Conservation (phyloP, 1,284 basidiomycete genomes). For the Boletus hoseneyae region DNA sequence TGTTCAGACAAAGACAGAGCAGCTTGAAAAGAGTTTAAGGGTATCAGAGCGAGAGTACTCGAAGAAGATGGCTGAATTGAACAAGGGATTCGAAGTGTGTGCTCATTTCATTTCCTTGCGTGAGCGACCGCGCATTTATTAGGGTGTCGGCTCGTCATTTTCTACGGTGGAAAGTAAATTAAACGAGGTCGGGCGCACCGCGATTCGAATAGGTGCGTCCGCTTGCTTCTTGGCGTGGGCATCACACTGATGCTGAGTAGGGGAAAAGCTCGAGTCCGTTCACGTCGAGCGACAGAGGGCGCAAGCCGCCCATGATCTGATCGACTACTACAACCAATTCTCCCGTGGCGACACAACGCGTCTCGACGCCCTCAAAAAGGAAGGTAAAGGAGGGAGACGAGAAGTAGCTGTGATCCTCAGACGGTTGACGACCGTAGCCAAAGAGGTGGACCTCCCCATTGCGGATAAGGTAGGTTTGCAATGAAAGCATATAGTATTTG, state of each 20-base stretch:
- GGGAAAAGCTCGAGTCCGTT: slow-evolving; percentile 94
- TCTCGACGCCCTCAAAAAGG: slow-evolving; percentile 81
- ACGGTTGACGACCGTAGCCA: slow-evolving; percentile 84
- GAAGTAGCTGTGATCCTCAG: slow-evolving; percentile 91
- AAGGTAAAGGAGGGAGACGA: slow-evolving; percentile 81
- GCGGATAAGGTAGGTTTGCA: slow-evolving; percentile 64
- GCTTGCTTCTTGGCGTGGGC: slow-evolving; percentile 5
- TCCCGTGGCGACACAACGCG: slow-evolving; percentile 79
- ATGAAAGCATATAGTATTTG: background rate
- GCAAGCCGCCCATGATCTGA: slow-evolving; percentile 92
- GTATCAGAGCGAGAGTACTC: slow-evolving; percentile 93
- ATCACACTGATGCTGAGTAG: slow-evolving; percentile 37
- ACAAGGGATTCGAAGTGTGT: slow-evolving; percentile 86
- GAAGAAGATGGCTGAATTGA: slow-evolving; percentile 88
- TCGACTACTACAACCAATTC: slow-evolving; percentile 94
- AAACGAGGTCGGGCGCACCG: slow-evolving; percentile 92
- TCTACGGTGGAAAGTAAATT: slow-evolving; percentile 83
- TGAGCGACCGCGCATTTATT: slow-evolving; percentile 11
- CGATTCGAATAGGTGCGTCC: slow-evolving; percentile 83
- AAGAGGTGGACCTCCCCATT: slow-evolving; percentile 84
- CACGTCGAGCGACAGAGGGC: slow-evolving; percentile 92
- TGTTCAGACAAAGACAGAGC: slow-evolving; percentile 84
- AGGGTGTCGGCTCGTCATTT: slow-evolving; percentile 85
- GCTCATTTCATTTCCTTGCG: background rate
- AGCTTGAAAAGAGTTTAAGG: slow-evolving; percentile 89